Conservation (phyloP, 345 rosid species). For the Salix dunnii region DNA sequence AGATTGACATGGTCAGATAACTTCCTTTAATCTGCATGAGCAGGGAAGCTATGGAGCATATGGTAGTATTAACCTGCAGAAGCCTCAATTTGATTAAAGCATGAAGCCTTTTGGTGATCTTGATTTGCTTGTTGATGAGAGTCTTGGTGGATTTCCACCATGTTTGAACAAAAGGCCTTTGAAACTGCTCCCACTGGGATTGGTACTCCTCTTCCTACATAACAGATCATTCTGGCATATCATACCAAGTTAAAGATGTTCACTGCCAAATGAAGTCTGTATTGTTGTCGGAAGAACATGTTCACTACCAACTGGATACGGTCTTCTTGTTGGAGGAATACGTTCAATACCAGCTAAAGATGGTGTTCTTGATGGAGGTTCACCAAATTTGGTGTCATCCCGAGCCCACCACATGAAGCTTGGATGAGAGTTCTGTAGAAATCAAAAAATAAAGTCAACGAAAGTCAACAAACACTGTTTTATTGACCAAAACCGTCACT, state of each 20-base stretch:
- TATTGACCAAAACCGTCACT: too few species aligned
- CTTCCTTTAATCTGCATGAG: background rate
- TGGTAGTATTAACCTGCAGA: constrained; percentile 23
- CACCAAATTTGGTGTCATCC: constrained; percentile 10
- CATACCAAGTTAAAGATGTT: background rate
- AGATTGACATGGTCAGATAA: background rate
- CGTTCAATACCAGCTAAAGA: constrained; percentile 1
- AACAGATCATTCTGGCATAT: background rate
- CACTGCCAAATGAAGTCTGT: background rate
- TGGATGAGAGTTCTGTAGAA: background rate
- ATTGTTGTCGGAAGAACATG: background rate
- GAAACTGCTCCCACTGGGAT: constrained; percentile 29
- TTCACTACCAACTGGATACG: background rate
- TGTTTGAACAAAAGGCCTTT: constrained; percentile 31
- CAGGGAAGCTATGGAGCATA: background rate
- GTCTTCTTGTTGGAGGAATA: background rate
- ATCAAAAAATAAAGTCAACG: too few species aligned
- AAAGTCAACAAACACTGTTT: too few species aligned
- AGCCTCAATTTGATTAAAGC: constrained; percentile 32
- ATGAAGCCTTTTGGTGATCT: constrained; percentile 31
- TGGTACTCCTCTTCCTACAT: constrained; percentile 27
- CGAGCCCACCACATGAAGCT: constrained; percentile 14
- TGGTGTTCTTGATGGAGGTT: background rate
- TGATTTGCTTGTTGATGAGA: constrained; percentile 32
- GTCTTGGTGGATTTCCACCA: constrained; percentile 33